Base-by-base conservation (phyloP, 1,139 yeast genomes). In the Candida gigantensis region DNA sequence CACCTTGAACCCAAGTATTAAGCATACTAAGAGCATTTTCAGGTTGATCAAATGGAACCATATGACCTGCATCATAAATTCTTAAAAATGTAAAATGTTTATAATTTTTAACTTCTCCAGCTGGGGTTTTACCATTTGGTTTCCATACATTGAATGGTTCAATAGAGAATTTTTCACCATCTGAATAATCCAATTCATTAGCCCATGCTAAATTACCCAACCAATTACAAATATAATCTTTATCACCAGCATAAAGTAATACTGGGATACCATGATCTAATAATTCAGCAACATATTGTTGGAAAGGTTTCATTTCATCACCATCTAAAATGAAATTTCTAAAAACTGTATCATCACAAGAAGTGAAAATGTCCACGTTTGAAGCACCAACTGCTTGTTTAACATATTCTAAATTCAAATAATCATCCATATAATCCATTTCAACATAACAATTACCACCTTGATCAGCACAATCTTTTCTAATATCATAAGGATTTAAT, bases 401-500 rank as follows among this genome's bases (percentile, higher is more conserved):
- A 28, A 65, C 72, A 34, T 47, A 59, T 21, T 60, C 67, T 24
- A 49, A 51, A 42, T 65, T 65, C 50, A 65, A 63, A 48, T 57
- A 65, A 30, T 65, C 68, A 35, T 60, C 67, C 42, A 64, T 42
- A 36, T 55, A 62, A 35, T 52, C 46, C 60, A 60, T 54, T 35
- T 51, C 62, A 12, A 44, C 41, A 49, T 92, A 92, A 64, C 98
- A 92, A 38, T 76, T 68, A 17, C 66, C 40, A 32, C 81, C 81
- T 44, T 82, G 81, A 47, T 83, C 90, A 23, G 66, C 74, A 65
- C 98, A 92, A 58, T 74, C 72, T 55, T 77, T 80, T 65, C 98
- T 82, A 52, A 92, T 85, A 55, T 92, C 98, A 60, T 92, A 92
- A 34, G 90, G 96, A 56, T 92, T 90, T 58, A 84, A 81, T 24